phyloP scores from a whole-genome alignment of 2,329 filamentous ascomycete genomes.

The Myriosclerotinia curreyana region DNA sequence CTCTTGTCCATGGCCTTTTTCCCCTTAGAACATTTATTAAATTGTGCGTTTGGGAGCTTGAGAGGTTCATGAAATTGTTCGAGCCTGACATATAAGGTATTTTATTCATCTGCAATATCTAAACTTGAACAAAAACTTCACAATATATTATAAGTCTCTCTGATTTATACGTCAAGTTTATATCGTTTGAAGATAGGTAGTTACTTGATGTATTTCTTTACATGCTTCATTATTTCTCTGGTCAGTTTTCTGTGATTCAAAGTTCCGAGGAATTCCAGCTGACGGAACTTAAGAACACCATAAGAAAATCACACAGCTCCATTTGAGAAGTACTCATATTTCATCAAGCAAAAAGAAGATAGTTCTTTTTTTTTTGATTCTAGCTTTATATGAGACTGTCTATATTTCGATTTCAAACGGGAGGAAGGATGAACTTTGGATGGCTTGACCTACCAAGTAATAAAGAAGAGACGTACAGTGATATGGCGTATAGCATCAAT shows the following conservation, averaged over 20 bases:
- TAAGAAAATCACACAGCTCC: not conserved
- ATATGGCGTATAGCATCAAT: not conserved
- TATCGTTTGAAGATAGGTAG: not conserved
- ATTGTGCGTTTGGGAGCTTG: constrained; percentile 1
- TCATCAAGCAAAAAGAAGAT: not conserved
- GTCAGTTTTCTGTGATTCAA: not conserved
- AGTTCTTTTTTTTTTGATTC: not conserved
- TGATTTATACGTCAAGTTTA: not conserved
- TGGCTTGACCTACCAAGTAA: not conserved
- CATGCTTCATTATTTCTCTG: not conserved
- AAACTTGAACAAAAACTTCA: not conserved
- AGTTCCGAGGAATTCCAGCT: not conserved
- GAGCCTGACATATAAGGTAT: constrained; percentile 1
- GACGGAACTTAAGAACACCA: not conserved
- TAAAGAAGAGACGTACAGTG: not conserved
- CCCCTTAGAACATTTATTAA: not conserved
- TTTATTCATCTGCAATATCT: not conserved
- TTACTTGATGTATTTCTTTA: not conserved
- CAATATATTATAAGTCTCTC: not conserved
- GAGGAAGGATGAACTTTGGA: not conserved
- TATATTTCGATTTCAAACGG: not conserved
- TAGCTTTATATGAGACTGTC: not conserved
- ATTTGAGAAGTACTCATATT: not conserved
- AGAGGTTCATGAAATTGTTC: not conserved
- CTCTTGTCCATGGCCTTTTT: constrained; percentile 26